A percentile compares a stretch with the other conserved stretches of the same genome.
Evolutionary conservation across 768 basidiomycete species (phyloP).

Genomic region (Clathrus columnatus): DNA sequence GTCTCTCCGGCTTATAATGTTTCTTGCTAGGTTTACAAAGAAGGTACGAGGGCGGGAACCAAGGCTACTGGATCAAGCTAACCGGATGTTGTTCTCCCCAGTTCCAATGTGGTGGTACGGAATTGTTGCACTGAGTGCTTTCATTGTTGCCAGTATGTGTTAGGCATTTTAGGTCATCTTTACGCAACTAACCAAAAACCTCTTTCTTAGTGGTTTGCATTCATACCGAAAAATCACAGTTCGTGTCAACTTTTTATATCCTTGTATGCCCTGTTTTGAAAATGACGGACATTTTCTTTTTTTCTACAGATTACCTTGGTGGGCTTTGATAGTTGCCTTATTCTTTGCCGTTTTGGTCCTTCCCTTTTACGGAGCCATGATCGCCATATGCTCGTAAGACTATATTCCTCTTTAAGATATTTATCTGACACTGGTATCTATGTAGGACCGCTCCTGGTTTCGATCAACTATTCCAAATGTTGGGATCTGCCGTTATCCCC

Average conservation of each 20-base stretch:
- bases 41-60: not conserved
- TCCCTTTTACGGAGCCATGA: not conserved
- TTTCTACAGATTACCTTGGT: conserved; percentile 37
- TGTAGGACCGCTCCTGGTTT: not conserved
- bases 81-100: not conserved
- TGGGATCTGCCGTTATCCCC: conserved; percentile 48
- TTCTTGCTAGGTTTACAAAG: not conserved
- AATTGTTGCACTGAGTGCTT: not conserved
- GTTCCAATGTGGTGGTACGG: conserved; percentile 1
- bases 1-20: not conserved
- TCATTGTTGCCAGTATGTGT: not conserved
- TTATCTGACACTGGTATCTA: not conserved
- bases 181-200: not conserved
- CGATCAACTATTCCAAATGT: conserved; percentile 56
- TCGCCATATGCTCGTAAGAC: not conserved
- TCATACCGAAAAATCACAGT: not conserved
- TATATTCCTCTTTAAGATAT: too few relatives aligned
- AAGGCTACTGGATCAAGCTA: not conserved
- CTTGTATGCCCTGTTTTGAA: too few relatives aligned
- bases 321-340: conserved; percentile 50
- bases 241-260: not conserved
- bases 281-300: not conserved
- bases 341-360: conserved; percentile 32
- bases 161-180: not conserved
- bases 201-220: not conserved